These are phyloP conservation scores for Phialophora macrospora DNA, from an alignment of 2,329 filamentous ascomycete genomes.

Conservation along the genomic window DNA sequence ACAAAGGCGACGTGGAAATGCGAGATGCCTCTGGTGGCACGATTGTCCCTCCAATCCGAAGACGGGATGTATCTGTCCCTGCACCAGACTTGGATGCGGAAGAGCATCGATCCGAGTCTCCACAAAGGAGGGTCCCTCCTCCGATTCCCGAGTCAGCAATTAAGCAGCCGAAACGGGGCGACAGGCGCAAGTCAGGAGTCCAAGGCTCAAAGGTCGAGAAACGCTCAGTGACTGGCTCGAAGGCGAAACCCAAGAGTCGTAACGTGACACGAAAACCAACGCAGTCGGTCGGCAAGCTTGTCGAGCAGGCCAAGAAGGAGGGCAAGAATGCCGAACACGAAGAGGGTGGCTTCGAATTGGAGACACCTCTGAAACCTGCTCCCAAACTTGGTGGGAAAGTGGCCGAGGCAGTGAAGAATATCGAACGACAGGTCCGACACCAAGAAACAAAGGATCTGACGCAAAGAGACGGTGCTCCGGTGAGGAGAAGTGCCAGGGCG, in stretches of 20 bases:
- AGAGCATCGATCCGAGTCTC: constrained; percentile 8
- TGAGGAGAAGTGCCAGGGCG: constrained; percentile 26
- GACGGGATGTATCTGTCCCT: constrained; percentile 17
- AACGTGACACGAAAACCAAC: constrained; percentile 30
- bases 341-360: neutral
- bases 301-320: constrained; percentile 25
- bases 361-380: neutral
- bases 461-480: constrained; percentile 33
- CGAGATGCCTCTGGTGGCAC: constrained; percentile 10
- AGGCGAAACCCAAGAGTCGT: constrained; percentile 28
- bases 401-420: constrained; percentile 20
- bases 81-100: constrained; percentile 4
- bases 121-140: constrained; percentile 16
- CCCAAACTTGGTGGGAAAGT: constrained; percentile 18
- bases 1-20: constrained; percentile 27
- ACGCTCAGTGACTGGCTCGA: constrained; percentile 26
- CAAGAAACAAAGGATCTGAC: constrained; percentile 14
- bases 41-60: neutral
- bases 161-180: constrained; percentile 32
- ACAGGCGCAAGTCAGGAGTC: constrained; percentile 27
- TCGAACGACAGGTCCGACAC: constrained; percentile 23
- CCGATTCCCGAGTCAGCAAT: constrained; percentile 22
- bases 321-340: constrained; percentile 7
- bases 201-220: constrained; percentile 33
- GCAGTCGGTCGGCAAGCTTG: constrained; percentile 22